Percentiles rank a stretch among this genome's conserved stretches.
phyloP scores from a whole-genome alignment of 208 protist species.

The Hexamita inflata region DNA sequence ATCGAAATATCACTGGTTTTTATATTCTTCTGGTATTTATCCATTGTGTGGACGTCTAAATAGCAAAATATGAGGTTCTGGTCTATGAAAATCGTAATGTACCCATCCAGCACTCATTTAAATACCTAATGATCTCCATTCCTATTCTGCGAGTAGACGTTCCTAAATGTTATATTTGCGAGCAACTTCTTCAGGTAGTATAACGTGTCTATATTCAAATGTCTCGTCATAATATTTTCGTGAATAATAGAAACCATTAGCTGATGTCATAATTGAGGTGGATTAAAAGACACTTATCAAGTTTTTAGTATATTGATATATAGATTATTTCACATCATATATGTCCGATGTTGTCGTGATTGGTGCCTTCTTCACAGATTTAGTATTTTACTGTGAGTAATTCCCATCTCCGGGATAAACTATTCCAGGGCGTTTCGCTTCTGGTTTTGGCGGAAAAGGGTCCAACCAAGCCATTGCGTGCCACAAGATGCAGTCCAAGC shows the following conservation, averaged over 20 bases:
- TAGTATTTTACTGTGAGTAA: not conserved
- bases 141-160: conserved; percentile 3
- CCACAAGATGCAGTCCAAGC: not conserved
- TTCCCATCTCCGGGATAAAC: conserved; percentile 8
- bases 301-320: too few species aligned
- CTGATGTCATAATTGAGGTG: too few species aligned
- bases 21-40: conserved; percentile 12
- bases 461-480: conserved; percentile 21
- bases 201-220: conserved; percentile 30
- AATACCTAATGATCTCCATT: conserved; percentile 27
- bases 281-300: too few species aligned
- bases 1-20: too few species aligned
- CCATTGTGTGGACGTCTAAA: conserved; percentile 27
- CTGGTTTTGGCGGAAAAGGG: conserved; percentile 8
- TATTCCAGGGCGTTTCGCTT: not conserved
- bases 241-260: conserved; percentile 32
- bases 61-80: conserved; percentile 30
- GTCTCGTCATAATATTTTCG: conserved; percentile 27
- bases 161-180: not conserved
- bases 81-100: conserved; percentile 31
- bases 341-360: not conserved
- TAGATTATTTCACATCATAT: too few species aligned
- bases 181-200: conserved; percentile 5
- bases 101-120: conserved; percentile 20
- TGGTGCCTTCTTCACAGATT: not conserved